These are phyloP conservation scores for Saraca asoca DNA, from an alignment of 331 rosid species.

Conservation along the genomic window DNA sequence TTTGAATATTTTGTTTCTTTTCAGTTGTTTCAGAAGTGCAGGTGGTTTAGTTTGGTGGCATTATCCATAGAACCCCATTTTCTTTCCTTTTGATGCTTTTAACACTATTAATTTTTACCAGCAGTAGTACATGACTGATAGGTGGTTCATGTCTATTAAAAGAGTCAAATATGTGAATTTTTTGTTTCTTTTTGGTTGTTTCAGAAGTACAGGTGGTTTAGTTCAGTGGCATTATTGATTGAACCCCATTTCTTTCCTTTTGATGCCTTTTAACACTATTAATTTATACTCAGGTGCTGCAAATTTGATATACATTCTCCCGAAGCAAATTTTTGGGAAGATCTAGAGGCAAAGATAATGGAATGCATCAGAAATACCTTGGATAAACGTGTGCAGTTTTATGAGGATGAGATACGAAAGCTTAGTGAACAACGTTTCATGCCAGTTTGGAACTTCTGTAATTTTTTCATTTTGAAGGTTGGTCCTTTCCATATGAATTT, in stretches of 20 bases:
- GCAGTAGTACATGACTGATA: not conserved
- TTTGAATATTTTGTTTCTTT: constrained; percentile 20
- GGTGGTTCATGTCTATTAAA: constrained; percentile 3
- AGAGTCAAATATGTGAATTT: not conserved
- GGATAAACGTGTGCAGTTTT: constrained; percentile 95
- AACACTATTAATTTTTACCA: constrained; percentile 29
- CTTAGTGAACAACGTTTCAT: constrained; percentile 94
- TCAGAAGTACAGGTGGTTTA: constrained; percentile 13
- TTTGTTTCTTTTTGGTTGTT: constrained; percentile 33
- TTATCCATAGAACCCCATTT: constrained; percentile 26
- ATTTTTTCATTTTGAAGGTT: constrained; percentile 95
- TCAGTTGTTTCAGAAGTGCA: constrained; percentile 28
- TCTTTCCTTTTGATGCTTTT: constrained; percentile 29
- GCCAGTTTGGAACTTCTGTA: constrained; percentile 99
- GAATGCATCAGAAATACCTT: constrained; percentile 91
- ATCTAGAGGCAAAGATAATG: constrained; percentile 82
- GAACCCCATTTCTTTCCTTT: constrained; percentile 32
- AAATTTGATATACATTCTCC: constrained; percentile 79
- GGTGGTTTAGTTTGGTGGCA: constrained; percentile 10
- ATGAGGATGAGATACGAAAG: constrained; percentile 98
- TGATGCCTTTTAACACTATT: constrained; percentile 29
- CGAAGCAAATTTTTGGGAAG: constrained; percentile 96
- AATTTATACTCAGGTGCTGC: constrained; percentile 74
- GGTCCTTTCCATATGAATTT: constrained; percentile 37
- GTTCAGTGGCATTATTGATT: constrained; percentile 20